Evolutionary conservation across 2,329 filamentous ascomycete species (phyloP).

Genomic region (Neofusicoccum cordaticola): DNA sequence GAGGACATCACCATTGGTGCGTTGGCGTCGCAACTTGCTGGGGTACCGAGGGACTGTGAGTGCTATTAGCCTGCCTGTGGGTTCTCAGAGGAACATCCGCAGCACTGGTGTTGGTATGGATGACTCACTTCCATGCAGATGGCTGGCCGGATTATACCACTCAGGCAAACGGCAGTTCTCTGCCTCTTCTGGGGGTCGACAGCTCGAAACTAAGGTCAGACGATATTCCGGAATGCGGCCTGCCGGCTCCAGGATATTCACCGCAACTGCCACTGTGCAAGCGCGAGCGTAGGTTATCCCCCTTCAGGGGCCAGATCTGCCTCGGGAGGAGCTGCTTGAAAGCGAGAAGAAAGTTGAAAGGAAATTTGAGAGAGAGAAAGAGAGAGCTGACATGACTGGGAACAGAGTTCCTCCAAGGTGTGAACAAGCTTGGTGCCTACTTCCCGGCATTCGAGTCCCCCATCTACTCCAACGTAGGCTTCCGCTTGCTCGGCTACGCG

Average conservation of each 20-base stretch:
- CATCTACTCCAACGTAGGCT: constrained; percentile 38
- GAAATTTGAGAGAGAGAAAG: too few relatives aligned
- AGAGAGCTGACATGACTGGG: neutral
- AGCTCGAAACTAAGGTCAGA: constrained; percentile 19
- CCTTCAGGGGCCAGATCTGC: too few relatives aligned
- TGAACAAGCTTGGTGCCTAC: constrained; percentile 32
- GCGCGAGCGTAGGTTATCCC: neutral
- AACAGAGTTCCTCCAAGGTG: constrained; percentile 36
- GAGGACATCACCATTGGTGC: constrained; percentile 19
- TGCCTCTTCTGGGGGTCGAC: constrained; percentile 3
- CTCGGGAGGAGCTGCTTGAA: too few relatives aligned
- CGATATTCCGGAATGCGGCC: neutral
- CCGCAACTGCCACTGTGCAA: neutral
- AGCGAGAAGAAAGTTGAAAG: too few relatives aligned
- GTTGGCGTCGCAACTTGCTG: constrained; percentile 11
- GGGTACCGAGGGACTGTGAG: neutral
- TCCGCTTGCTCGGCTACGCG: constrained; percentile 37
- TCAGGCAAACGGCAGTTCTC: neutral
- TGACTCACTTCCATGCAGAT: neutral
- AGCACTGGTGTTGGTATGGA: too few relatives aligned
- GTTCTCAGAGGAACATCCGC: too few relatives aligned
- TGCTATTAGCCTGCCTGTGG: neutral
- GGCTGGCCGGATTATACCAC: neutral
- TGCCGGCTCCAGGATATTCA: neutral
- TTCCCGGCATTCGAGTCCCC: constrained; percentile 32